Base-by-base conservation (phyloP, 345 rosid species). In the Sisymbrium altissimum region DNA sequence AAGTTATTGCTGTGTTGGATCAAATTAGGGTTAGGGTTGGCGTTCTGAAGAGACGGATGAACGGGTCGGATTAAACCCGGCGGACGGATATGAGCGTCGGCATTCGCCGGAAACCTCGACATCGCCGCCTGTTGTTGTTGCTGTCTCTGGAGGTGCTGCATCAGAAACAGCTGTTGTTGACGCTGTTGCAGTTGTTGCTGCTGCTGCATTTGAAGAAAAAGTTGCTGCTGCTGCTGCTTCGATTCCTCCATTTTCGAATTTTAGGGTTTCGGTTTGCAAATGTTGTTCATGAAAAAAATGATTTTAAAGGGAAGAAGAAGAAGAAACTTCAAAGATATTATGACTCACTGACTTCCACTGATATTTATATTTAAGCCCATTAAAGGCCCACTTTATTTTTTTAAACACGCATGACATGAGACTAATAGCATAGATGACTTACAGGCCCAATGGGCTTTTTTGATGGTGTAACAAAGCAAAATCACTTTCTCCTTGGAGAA, bases 101-200 rank as follows among this genome's bases (percentile, higher is more conserved):
- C 80, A 69, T 88, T 91, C 10, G 97, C 80, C 1, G 97, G 97
- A 59, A 93, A 88, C 43, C 90, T 87, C 23, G 97, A 80, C 63
- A 94, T 91, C 5, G 95, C 88, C 7, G 89, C 81, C 44, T 87
- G 91, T 43, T 86, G 89, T 35, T 87, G 95, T 35, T 87, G 95
- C n/a, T 83, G 90, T 17, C 83, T 79, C 55, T 83, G 91, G 55
- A 75, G 78, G 29, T 71, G 75, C 62, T 77, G 76, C 41, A 85
- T 75, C 43, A 88, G 74, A 45, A 85, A 79, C 4, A 89, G 83
- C 29, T 88, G 98, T 67, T 88, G 96, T 9, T 91, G 92, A 7
- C 88, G 96, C 6, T 83, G 88, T 7, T 84, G 86, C 0, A 88
- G 74, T 2, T 71, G 89, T 0, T 83, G 89, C 7, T 84, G 88